These are phyloP conservation scores for Clavaria fumosa DNA, from an alignment of 768 basidiomycete genomes.

Conservation along the genomic window DNA sequence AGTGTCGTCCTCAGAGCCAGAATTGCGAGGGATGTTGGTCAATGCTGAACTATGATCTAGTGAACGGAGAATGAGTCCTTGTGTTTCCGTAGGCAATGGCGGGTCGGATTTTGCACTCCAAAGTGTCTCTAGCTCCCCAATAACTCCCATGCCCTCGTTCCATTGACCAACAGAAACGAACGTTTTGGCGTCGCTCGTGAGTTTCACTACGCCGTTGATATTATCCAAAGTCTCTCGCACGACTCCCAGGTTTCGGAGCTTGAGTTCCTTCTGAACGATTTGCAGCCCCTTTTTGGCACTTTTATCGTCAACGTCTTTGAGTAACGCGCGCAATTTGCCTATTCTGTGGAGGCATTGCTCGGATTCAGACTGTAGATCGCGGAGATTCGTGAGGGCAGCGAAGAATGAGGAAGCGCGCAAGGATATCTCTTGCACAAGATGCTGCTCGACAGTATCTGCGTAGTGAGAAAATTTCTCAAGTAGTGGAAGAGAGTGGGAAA, in stretches of 20 bases:
- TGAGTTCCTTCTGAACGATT: constrained; percentile 48
- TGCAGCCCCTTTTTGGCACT: constrained; percentile 69
- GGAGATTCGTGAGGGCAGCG: constrained; percentile 85
- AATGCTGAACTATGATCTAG: not conserved
- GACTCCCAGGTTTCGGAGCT: constrained; percentile 40
- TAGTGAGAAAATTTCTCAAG: constrained; percentile 86
- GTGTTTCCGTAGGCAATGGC: not conserved
- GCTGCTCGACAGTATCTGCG: constrained; percentile 86
- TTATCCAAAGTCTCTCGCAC: constrained; percentile 49
- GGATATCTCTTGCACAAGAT: constrained; percentile 86
- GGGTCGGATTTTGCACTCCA: constrained; percentile 26
- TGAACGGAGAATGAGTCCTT: too few relatives aligned
- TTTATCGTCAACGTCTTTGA: constrained; percentile 62
- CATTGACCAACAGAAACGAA: constrained; percentile 80
- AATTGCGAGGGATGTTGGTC: constrained; percentile 2
- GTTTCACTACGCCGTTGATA: constrained; percentile 60
- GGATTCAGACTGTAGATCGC: constrained; percentile 84
- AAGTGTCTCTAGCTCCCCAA: constrained; percentile 49
- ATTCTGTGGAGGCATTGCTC: constrained; percentile 69
- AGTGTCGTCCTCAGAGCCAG: constrained; percentile 1
- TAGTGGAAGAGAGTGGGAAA: constrained; percentile 54
- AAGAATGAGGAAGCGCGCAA: constrained; percentile 89
- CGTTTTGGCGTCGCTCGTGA: constrained; percentile 51
- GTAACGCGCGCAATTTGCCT: constrained; percentile 47
- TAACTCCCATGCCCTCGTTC: constrained; percentile 66